Conservation (phyloP, 2,329 filamentous ascomycete genomes). For the Fusarium anthophilum region DNA sequence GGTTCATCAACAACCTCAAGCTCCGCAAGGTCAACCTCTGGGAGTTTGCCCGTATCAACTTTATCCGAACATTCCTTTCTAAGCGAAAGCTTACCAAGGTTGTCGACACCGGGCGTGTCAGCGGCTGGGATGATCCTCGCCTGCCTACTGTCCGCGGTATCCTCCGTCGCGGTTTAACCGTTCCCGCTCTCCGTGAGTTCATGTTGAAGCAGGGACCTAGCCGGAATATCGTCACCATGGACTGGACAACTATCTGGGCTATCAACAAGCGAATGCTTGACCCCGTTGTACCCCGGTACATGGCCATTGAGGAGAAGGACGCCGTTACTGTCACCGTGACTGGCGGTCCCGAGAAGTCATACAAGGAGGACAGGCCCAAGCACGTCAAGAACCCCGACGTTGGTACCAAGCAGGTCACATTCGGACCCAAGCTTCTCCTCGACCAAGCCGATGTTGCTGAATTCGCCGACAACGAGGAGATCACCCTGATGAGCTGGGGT, state of each 20-base stretch:
- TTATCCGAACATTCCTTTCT: conserved; percentile 82
- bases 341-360: conserved; percentile 70
- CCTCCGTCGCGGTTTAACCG: conserved; percentile 79
- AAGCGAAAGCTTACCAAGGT: conserved; percentile 89
- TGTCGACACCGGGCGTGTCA: conserved; percentile 78
- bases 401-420: conserved; percentile 86
- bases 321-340: conserved; percentile 75
- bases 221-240: conserved; percentile 84
- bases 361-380: conserved; percentile 80
- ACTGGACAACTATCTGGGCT: conserved; percentile 80
- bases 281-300: conserved; percentile 77
- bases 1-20: conserved; percentile 80
- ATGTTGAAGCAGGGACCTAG: conserved; percentile 86
- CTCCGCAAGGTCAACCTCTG: conserved; percentile 83
- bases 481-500: conserved; percentile 97
- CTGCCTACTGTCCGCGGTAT: conserved; percentile 88
- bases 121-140: conserved; percentile 87
- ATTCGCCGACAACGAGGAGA: conserved; percentile 87
- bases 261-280: conserved; percentile 86
- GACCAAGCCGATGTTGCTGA: conserved; percentile 87
- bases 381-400: conserved; percentile 90
- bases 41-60: conserved; percentile 88
- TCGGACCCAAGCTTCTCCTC: conserved; percentile 77
- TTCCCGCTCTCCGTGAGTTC: conserved; percentile 81
- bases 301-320: conserved; percentile 75